Evolutionary conservation across 768 basidiomycete genomes (phyloP).

Genomic region (Neoboletus subvelutipes): DNA sequence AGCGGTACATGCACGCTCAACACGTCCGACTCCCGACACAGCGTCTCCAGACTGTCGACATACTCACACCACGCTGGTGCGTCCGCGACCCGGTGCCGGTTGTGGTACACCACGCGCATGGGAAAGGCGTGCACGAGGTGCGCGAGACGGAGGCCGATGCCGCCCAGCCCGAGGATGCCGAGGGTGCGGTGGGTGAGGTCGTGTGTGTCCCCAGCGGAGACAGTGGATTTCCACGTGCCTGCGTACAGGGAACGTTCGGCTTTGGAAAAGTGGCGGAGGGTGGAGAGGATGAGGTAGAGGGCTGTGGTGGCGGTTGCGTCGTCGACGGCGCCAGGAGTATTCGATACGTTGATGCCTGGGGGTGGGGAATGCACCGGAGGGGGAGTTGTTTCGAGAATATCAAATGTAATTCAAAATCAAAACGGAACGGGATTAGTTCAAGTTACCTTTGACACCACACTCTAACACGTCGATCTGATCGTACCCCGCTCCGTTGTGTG

Average conservation of each 20-base stretch:
- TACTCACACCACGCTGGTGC: conserved; percentile 79
- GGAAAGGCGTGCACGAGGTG: conserved; percentile 77
- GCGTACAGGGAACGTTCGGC: conserved; percentile 54
- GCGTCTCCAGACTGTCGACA: conserved; percentile 57
- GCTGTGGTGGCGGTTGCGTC: conserved; percentile 91
- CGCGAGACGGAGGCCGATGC: conserved; percentile 71
- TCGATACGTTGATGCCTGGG: conserved; percentile 65
- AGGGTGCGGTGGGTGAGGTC: conserved; percentile 70
- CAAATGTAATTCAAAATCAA: neutral
- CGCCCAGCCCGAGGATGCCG: conserved; percentile 74
- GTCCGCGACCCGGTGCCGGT: conserved; percentile 51
- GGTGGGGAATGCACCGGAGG: neutral
- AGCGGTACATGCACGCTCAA: conserved; percentile 86
- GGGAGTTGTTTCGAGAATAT: neutral
- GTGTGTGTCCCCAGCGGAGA: conserved; percentile 48
- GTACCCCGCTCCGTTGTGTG: conserved; percentile 92
- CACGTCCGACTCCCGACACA: conserved; percentile 75
- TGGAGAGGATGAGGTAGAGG: conserved; percentile 77
- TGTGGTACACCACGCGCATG: conserved; percentile 88
- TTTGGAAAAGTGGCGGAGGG: conserved; percentile 68
- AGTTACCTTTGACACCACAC: conserved; percentile 68
- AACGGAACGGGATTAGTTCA: neutral
- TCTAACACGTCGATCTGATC: conserved; percentile 81
- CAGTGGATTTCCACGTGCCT: conserved; percentile 59
- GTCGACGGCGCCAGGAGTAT: conserved; percentile 88